These are phyloP conservation scores for Exserohilum rostratum DNA, from an alignment of 2,329 filamentous ascomycete genomes.

Conservation along the genomic window DNA sequence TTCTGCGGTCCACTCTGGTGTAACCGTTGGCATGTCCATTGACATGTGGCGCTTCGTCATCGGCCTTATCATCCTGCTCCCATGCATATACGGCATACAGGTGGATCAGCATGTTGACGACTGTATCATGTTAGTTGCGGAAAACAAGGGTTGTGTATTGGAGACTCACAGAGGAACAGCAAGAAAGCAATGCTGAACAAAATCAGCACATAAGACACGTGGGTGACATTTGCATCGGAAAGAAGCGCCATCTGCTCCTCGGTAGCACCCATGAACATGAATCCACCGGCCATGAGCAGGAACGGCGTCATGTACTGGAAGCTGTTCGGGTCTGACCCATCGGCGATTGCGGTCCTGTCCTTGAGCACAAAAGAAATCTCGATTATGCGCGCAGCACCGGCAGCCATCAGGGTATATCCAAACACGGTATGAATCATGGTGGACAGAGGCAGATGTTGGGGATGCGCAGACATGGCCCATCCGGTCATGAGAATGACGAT, in stretches of 20 bases:
- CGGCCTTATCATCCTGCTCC: conserved; percentile 47
- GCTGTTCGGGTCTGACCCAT: conserved; percentile 72
- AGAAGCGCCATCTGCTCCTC: conserved; percentile 93
- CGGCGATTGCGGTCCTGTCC: conserved; percentile 70
- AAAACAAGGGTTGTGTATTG: fast-evolving
- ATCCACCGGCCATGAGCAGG: conserved; percentile 87
- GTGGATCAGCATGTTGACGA: conserved; percentile 82
- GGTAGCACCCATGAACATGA: conserved; percentile 96
- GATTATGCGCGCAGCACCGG: conserved; percentile 81
- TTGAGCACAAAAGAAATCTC: conserved; percentile 87
- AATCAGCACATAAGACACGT: conserved; percentile 91
- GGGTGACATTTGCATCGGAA: conserved; percentile 74
- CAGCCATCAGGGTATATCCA: conserved; percentile 93
- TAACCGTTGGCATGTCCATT: conserved; percentile 44
- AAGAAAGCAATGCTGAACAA: conserved; percentile 89
- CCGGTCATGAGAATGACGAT: conserved; percentile 92
- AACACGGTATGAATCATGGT: conserved; percentile 89
- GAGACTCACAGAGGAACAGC: conserved; percentile 76
- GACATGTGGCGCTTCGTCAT: conserved; percentile 42
- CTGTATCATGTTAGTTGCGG: conserved; percentile 45
- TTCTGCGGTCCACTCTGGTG: conserved; percentile 60
- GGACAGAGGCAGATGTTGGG: conserved; percentile 81
- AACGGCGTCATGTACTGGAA: conserved; percentile 75
- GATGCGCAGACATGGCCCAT: conserved; percentile 93
- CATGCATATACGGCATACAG: conserved; percentile 74